phyloP scores from a whole-genome alignment of 2,329 filamentous ascomycete genomes.

The Emmonsia crescens region DNA sequence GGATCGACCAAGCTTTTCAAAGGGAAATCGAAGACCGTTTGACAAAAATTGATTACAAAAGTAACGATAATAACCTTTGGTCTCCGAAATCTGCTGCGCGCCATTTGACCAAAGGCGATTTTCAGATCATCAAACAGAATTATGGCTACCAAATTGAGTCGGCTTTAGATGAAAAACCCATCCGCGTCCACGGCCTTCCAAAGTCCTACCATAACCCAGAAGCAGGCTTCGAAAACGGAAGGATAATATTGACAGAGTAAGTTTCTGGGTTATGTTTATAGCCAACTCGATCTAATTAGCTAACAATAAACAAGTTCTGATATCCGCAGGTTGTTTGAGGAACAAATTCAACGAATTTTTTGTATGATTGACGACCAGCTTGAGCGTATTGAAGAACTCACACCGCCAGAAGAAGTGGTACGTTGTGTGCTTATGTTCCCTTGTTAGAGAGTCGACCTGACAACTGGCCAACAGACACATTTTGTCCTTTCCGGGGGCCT shows the following conservation, averaged over 20 bases:
- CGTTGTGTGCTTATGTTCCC: neutral
- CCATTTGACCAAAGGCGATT: neutral
- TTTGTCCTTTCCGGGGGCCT: conserved; percentile 35
- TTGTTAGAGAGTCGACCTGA: neutral
- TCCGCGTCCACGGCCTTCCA: neutral
- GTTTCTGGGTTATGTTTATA: neutral
- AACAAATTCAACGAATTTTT: conserved; percentile 1
- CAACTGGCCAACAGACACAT: conserved; percentile 17
- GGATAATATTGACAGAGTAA: neutral
- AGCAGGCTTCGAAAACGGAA: neutral
- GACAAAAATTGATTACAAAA: neutral
- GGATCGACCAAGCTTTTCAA: conserved; percentile 4
- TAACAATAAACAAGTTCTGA: neutral
- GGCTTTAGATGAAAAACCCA: neutral
- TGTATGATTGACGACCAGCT: conserved; percentile 2
- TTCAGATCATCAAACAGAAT: neutral
- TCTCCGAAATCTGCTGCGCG: neutral
- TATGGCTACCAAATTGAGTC: neutral
- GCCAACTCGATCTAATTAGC: neutral
- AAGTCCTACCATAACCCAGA: neutral
- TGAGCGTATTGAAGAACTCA: neutral
- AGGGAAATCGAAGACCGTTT: neutral
- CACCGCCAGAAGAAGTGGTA: neutral
- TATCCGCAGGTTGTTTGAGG: neutral
- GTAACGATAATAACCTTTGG: neutral